Conservation (phyloP, 2,329 filamentous ascomycete genomes). For the Trichoderma koningiopsis region DNA sequence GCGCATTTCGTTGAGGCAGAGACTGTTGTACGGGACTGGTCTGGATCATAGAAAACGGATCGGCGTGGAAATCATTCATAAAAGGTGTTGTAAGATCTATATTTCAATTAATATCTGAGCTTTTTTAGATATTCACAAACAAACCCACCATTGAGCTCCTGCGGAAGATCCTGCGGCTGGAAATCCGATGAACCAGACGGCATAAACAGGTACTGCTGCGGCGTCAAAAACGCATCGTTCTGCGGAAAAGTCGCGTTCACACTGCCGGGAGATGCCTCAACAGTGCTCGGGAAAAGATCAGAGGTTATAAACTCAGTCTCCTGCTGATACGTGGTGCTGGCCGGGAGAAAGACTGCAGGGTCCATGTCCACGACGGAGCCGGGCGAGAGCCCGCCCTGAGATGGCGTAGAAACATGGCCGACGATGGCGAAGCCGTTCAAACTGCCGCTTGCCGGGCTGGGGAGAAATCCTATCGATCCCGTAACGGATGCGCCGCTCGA, state of each 20-base stretch:
- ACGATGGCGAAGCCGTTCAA: constrained; percentile 54
- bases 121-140: background rate
- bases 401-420: constrained; percentile 40
- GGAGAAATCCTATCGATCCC: constrained; percentile 48
- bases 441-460: constrained; percentile 55
- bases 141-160: constrained; percentile 38
- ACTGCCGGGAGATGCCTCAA: constrained; percentile 26
- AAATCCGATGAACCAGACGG: constrained; percentile 35
- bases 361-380: constrained; percentile 45
- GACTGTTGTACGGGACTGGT: constrained; percentile 41
- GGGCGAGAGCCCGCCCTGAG: constrained; percentile 45
- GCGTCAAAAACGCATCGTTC: constrained; percentile 40
- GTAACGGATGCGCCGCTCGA: constrained; percentile 40
- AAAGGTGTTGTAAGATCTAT: constrained; percentile 36
- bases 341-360: constrained; percentile 39
- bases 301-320: constrained; percentile 26
- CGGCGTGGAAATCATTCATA: constrained; percentile 39
- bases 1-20: constrained; percentile 37
- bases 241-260: constrained; percentile 38
- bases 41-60: constrained; percentile 35
- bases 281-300: constrained; percentile 38
- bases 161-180: constrained; percentile 34
- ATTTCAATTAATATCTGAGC: background rate
- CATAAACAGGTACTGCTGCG: constrained; percentile 45
- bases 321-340: constrained; percentile 38